Evolutionary conservation across 441 rosid species (phyloP), one percentile per base, ranked within the genome.

Genomic region (Arabidopsis hybrid): DNA sequence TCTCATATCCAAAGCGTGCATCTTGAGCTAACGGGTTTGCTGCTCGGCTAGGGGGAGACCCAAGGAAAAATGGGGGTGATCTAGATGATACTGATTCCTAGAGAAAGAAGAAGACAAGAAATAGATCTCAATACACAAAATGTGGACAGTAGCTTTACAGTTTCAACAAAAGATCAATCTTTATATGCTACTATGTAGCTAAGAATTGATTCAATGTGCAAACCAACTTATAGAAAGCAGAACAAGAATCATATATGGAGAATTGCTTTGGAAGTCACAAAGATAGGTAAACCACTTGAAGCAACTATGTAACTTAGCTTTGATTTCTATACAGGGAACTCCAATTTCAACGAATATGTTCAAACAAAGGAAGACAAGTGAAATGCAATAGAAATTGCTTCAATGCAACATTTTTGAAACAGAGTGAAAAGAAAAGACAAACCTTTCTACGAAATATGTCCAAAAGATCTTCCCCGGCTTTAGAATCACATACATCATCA

Each of bases 21-120:
- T 84, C 87, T 53, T 81, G 82, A 34, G 43, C 72, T 78, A 81
- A 17, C 4, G 87, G 87, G 38, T 84, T 84, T 3, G 69, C 21
- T 46, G 74, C 75, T 75, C 87, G 72, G 45, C 87, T 68, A 6
- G 87, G 85, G 8, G 87, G 87, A 59, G 87, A 84, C 46, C 85
- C 87, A 2, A 58, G 17, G 13, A 79, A 84, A 75, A 74, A 84
- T 1, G 85, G 87, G 8, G 83, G 80, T 21, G 83, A 66, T 34
- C 74, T 79, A 49, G 83, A 47, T 26, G 68, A 53, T 6, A 62
- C 38, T 29, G 67, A 31, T 16, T 65, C 83, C 21, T 77, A 73
- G 26, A 68, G 36, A 56, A 56, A 39, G 3, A 75, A 40, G 39
- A 51, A 38, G 9, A 61, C 35, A 35, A 34, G 40, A 71, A 40